Evolutionary conservation across 345 rosid species (phyloP), one percentile per base, ranked within the genome.

Genomic region (Raphanus sativus): DNA sequence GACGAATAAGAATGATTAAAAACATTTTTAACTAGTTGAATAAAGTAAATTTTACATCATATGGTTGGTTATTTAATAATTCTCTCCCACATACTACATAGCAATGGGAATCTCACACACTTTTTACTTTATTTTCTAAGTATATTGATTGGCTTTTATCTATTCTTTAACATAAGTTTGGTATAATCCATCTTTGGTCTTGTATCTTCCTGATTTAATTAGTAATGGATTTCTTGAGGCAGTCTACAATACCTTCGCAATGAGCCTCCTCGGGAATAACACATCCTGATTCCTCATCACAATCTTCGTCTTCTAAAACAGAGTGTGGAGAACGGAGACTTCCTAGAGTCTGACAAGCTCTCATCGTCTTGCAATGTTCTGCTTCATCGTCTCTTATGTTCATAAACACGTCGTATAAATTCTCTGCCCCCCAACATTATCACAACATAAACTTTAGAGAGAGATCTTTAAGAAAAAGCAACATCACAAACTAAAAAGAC

Each of bases 291-390:
- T 73, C 85, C 8, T 86, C 91, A 17, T 84, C 17, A 32, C 12
- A 85, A 0, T 16, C 65, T 17, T 64, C 78, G 38, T 82, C 86
- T 67, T 85, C 96, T 12, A 56, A 2, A 24, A 64, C 73, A 9
- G 98, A 88, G 81, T 95, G 99, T 17, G 99, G 99, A 6, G 99
- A 95, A 4, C 83, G 90, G 13, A 95, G 97, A 55, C 81, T 91
- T 48, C 97, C 99, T 11, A 81, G 96, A 12, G 82, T 95, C 70
- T 95, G 99, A 75, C 98, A 95, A 50, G 93, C 96, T 82, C 81
- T 90, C 99, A 92, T 92, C 0, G 99, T 95, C 86, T 95, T 91
- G 63, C 98, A 92, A 70, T 95, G 99, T 77, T 95, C 99, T 24
- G 94, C 99, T 86, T 95, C 98, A 11, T 95, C 97, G 3, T 95